Conservation (phyloP, 192 early-diverging fungal species). For the Coemansia nantahalensis region DNA sequence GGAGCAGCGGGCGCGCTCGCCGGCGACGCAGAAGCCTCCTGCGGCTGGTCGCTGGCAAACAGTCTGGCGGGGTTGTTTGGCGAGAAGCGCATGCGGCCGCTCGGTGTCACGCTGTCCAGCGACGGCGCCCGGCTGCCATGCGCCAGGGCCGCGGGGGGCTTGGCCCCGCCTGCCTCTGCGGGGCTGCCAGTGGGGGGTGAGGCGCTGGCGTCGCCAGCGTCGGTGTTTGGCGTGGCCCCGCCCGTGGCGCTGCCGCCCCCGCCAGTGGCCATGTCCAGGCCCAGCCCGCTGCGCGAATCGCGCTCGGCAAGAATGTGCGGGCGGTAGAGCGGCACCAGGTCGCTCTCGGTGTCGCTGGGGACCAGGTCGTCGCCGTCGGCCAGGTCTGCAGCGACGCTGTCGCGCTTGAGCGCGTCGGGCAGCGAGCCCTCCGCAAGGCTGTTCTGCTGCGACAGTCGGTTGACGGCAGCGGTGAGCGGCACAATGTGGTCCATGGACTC, state of each 20-base stretch:
- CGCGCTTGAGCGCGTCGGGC: constrained; percentile 9
- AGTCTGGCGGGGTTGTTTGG: constrained; percentile 15
- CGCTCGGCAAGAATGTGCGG: constrained; percentile 27
- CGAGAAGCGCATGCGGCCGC: constrained; percentile 21
- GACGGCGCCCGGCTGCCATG: neutral
- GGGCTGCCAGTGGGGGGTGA: neutral
- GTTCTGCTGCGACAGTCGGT: neutral
- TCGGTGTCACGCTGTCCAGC: neutral
- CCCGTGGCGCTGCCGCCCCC: neutral
- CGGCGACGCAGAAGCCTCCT: neutral
- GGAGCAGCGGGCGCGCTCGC: too few relatives aligned
- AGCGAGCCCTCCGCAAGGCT: neutral
- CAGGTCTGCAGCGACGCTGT: constrained; percentile 17
- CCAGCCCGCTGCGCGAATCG: constrained; percentile 4
- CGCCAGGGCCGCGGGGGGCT: neutral
- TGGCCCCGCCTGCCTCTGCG: neutral
- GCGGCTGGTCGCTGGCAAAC: neutral
- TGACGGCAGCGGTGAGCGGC: constrained; percentile 18
- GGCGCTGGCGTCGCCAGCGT: neutral
- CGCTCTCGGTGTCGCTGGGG: constrained; percentile 36
- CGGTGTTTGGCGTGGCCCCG: too few relatives aligned
- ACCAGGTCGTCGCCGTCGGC: constrained; percentile 2
- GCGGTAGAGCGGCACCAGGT: constrained; percentile 42
- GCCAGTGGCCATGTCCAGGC: too few relatives aligned
- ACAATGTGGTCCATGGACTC: constrained; percentile 47